Conservation (phyloP, 176 grass and related monocot species). For the Tillandsia leiboldiana region DNA sequence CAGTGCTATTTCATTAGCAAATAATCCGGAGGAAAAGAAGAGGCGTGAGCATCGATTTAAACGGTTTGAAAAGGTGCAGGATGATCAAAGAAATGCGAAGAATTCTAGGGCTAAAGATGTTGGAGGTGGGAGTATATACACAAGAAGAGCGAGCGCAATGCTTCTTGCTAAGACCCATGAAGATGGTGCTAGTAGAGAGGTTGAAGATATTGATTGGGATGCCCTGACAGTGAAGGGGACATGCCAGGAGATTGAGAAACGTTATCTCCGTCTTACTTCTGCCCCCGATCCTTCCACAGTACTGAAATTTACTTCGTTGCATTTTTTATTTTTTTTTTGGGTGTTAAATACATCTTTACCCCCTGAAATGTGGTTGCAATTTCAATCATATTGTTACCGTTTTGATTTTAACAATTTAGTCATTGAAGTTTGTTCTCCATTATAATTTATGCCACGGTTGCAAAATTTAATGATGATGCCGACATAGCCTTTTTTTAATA, state of each 20-base stretch:
- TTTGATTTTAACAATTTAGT: too few relatives aligned
- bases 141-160: conserved; percentile 51
- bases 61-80: conserved; percentile 69
- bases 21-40: conserved; percentile 83
- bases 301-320: conserved; percentile 12
- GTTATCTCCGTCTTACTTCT: conserved; percentile 82
- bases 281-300: conserved; percentile 80
- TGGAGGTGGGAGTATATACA: conserved; percentile 28
- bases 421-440: too few relatives aligned
- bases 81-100: conserved; percentile 33
- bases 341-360: not conserved
- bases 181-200: conserved; percentile 46
- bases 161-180: conserved; percentile 43
- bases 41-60: conserved; percentile 83
- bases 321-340: too few relatives aligned
- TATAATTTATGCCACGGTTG: too few relatives aligned
- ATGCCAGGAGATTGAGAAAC: conserved; percentile 86
- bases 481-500: too few relatives aligned
- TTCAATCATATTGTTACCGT: too few relatives aligned
- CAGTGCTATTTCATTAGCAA: conserved; percentile 55
- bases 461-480: too few relatives aligned
- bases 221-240: conserved; percentile 84
- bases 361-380: not conserved
- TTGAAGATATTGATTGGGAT: conserved; percentile 98
- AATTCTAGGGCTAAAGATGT: conserved; percentile 35